phyloP scores from a whole-genome alignment of 352 stramenopile species.

The Globisporangium paddicum region DNA sequence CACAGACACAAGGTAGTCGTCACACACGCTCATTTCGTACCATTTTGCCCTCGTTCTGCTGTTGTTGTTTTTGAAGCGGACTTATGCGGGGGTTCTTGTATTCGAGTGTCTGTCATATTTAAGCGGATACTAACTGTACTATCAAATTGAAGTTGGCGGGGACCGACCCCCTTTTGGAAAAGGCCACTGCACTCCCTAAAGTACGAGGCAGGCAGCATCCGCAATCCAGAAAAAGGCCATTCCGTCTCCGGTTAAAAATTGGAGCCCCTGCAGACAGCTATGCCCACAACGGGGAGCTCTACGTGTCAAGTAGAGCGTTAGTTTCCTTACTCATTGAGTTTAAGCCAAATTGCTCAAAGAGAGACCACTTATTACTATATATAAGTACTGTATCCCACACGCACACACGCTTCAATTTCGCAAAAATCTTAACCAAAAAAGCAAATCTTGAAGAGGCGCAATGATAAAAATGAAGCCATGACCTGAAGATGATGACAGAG shows the following conservation, averaged over 20 bases:
- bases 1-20: background rate
- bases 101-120: background rate
- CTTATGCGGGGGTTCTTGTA: background rate
- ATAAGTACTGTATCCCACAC: background rate
- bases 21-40: background rate
- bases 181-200: slow-evolving; percentile 25
- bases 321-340: slow-evolving; percentile 94
- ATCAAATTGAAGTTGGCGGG: slow-evolving; percentile 14
- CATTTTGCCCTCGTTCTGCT: slow-evolving; percentile 1
- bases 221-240: slow-evolving; percentile 41
- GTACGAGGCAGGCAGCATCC: slow-evolving; percentile 21
- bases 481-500: background rate
- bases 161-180: slow-evolving; percentile 41
- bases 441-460: background rate
- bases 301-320: slow-evolving; percentile 87
- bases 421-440: background rate
- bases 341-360: slow-evolving; percentile 45
- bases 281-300: slow-evolving; percentile 41
- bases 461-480: background rate
- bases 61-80: background rate
- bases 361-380: background rate
- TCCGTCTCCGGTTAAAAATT: slow-evolving; percentile 81
- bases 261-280: slow-evolving; percentile 37
- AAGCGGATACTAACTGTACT: background rate
- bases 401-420: background rate